phyloP scores from a whole-genome alignment of 78 protist species.

The Monosiga brevicollis region DNA sequence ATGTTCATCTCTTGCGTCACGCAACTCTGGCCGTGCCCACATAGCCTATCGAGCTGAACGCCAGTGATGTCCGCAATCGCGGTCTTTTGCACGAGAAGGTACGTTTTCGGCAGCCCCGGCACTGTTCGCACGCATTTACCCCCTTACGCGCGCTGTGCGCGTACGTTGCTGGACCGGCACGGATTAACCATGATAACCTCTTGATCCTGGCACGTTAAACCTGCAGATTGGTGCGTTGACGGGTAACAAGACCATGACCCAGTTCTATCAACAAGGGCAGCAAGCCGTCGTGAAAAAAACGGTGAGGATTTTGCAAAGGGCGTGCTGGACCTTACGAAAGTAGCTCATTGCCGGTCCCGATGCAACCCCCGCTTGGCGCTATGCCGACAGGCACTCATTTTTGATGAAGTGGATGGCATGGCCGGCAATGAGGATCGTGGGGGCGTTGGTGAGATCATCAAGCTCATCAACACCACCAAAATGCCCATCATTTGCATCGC shows the following conservation, averaged over 20 bases:
- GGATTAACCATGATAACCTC: no score
- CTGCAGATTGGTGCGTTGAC: background rate
- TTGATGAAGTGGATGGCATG: constrained; percentile 98
- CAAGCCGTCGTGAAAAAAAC: no score
- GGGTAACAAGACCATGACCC: constrained; percentile 30
- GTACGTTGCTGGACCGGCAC: no score
- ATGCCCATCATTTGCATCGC: constrained; percentile 93
- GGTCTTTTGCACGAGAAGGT: background rate
- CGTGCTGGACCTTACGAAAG: no score
- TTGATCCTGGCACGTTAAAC: no score
- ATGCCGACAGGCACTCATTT: constrained; percentile 36
- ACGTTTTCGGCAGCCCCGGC: background rate
- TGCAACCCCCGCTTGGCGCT: background rate
- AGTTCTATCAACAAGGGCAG: no score
- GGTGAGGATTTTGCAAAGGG: no score
- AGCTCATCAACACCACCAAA: constrained; percentile 43
- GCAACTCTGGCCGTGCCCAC: no score
- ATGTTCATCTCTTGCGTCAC: no score
- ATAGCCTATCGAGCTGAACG: constrained; percentile 86
- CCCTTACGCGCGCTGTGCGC: no score
- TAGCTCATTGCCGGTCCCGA: no score
- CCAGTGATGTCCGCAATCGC: constrained; percentile 79
- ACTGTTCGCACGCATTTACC: background rate
- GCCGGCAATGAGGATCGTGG: constrained; percentile 89
- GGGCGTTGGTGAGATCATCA: constrained; percentile 70